phyloP scores from a whole-genome alignment of 164 flowering plant species.

The Vitis rupestris region DNA sequence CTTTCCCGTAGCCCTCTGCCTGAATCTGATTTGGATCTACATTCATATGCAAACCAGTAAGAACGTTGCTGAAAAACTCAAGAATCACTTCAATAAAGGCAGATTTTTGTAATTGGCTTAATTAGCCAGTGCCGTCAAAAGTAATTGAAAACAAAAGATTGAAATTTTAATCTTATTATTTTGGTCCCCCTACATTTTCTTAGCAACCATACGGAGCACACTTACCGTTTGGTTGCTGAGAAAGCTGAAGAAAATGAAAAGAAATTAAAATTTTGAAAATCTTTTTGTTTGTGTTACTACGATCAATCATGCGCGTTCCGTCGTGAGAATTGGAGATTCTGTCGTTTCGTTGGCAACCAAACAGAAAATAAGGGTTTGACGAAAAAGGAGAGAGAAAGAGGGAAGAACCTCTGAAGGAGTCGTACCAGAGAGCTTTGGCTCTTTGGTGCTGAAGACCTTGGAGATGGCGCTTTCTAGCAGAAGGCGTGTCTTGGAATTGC shows the following conservation, averaged over 20 bases:
- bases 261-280: not conserved
- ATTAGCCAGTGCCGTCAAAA: too few species aligned
- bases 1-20: constrained; percentile 27
- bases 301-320: too few species aligned
- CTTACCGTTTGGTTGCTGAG: not conserved
- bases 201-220: too few species aligned
- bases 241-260: not conserved
- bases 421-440: constrained; percentile 76
- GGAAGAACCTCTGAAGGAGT: constrained; percentile 42
- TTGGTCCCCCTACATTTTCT: too few species aligned
- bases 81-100: too few species aligned
- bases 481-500: constrained; percentile 77
- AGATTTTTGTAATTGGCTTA: too few species aligned
- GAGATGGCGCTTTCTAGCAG: constrained; percentile 78
- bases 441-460: constrained; percentile 74
- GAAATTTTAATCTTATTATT: too few species aligned
- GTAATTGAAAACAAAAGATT: too few species aligned
- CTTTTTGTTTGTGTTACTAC: not conserved
- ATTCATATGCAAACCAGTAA: not conserved
- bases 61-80: not conserved
- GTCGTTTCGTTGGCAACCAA: not conserved
- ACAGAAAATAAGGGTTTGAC: not conserved
- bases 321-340: not conserved
- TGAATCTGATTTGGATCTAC: constrained; percentile 36
- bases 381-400: not conserved